These are phyloP conservation scores for Yamadazyma diospyri DNA, from an alignment of 1,139 yeast species.

Conservation along the genomic window DNA sequence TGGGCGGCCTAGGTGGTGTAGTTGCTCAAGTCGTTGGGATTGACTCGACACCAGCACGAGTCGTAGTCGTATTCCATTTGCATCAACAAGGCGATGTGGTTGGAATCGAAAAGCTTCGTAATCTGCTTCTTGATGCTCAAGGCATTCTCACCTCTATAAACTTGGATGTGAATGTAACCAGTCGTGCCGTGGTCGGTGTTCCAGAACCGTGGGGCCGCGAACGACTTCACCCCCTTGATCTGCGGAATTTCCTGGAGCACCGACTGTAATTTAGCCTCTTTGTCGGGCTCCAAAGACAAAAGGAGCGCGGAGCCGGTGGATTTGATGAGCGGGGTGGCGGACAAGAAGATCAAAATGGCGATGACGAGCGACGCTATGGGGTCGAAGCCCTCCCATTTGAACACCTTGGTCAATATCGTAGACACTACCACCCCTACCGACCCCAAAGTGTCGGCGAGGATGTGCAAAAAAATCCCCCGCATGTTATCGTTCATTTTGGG, in stretches of 20 bases:
- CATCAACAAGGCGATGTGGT: constrained; percentile 47
- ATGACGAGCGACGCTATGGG: constrained; percentile 89
- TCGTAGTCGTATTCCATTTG: constrained; percentile 61
- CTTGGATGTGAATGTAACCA: constrained; percentile 69
- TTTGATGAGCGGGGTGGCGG: constrained; percentile 79
- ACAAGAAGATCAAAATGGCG: constrained; percentile 71
- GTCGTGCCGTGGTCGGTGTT: constrained; percentile 45
- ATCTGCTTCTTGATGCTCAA: constrained; percentile 59
- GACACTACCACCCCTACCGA: constrained; percentile 94
- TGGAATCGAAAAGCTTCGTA: constrained; percentile 38
- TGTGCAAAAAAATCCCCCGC: constrained; percentile 91
- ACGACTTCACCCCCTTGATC: constrained; percentile 78
- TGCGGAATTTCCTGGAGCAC: constrained; percentile 64
- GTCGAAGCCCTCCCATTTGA: constrained; percentile 70
- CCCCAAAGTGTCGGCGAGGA: constrained; percentile 92
- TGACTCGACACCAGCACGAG: constrained; percentile 53
- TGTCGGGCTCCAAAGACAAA: constrained; percentile 51
- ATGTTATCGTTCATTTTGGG: constrained; percentile 68
- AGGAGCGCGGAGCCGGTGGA: constrained; percentile 77
- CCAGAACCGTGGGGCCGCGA: constrained; percentile 92
- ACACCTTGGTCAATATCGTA: constrained; percentile 60
- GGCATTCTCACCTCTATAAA: constrained; percentile 64
- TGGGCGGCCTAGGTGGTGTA: constrained; percentile 2
- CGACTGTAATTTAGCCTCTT: constrained; percentile 59
- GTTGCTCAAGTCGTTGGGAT: constrained; percentile 8